Evolutionary conservation across 192 early-diverging fungal genomes (phyloP), one percentile per base, ranked within the genome.

Genomic region (Diversispora epigaea): DNA sequence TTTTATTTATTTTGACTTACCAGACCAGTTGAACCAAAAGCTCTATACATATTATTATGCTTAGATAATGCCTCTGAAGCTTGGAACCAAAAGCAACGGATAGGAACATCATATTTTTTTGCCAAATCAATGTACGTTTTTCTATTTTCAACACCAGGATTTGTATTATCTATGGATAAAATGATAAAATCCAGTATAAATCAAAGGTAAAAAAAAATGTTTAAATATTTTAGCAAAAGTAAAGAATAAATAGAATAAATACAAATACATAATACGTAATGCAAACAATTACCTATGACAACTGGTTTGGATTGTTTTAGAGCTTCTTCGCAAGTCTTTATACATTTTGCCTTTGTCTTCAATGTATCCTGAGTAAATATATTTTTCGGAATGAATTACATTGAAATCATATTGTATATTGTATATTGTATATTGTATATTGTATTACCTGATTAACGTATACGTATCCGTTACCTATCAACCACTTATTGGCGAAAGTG

Each of bases 1-100:
- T 0, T 49, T 19, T n/a, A 43, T 21, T 57, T 19, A 70, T 70
- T 41, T n/a, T 4, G 7, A 57, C 17, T 39, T 73, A 64, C 55
- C 46, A 39, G 40, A 21, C 45, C 12, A 64, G 2, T 64, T 15
- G 5, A 11, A 49, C 46, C 46, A 52, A 85, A 82, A 4, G 88
- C 83, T 41, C 96, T 84, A 69, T 88, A 93, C 25, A 76, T 79
- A 72, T 94, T 92, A 80, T 98, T 96, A 79, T 95, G 96, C n/a
- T 78, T 77, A 7, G 89, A 85, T 45, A 95, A 75, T 1, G 87
- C 80, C 56, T 84, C 78, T 17, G 79, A 49, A n/a, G 84, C 81
- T 19, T 50, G 60, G 62, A 93, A 91, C 58, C 89, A 80, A 80
- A 93, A 85, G 71, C 89, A 89, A 64, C 88, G 81, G 47, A 87